Evolutionary conservation across 1,139 yeast species (phyloP), one percentile per base, ranked within the genome.

Genomic region (Yamadazyma dushanensis): DNA sequence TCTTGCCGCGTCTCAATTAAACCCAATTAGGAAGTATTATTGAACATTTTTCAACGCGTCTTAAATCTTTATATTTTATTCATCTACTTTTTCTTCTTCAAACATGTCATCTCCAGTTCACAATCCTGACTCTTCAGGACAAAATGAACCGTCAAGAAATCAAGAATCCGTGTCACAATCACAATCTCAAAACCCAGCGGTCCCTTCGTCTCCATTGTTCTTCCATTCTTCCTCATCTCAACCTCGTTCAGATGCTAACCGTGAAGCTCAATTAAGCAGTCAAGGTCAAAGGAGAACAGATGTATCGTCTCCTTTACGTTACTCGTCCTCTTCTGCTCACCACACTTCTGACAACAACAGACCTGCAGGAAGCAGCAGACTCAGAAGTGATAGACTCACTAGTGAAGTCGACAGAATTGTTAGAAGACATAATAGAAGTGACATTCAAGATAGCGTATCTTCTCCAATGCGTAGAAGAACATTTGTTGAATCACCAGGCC

Each of bases 121-220:
- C 39, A 53, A 37, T 54, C 54, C 47, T 53, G 64, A 52, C 31
- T 46, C 49, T 19, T 42, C 42, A 29, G 59, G 55, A 18, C 51
- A 50, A 37, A 56, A 21, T 46, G 51, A 26, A 53, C 50, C 31
- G 38, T 43, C 51, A 25, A 53, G 51, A 29, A 37, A 44, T 34
- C 49, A 49, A 31, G 59, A 56, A 7, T 52, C 70, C 3, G 62
- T 61, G 37, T 56, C 70, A 2, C 74, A 66, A 49, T 51, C 66
- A 9, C 72, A 66, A 44, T 37, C 56, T 8, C 50, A 46, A 35
- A 41, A 31, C 13, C 51, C 61, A n/a, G 69, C 60, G n/a, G 78
- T 70, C 24, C 82, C 83, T 7, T 78, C 86, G 9, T 81, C 88
- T 16, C 88, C 88, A 21, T 68, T 82, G 41, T 80, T 82, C 52